phyloP scores from a whole-genome alignment of 495 filamentous ascomycete species.

The Xylaria venustula region DNA sequence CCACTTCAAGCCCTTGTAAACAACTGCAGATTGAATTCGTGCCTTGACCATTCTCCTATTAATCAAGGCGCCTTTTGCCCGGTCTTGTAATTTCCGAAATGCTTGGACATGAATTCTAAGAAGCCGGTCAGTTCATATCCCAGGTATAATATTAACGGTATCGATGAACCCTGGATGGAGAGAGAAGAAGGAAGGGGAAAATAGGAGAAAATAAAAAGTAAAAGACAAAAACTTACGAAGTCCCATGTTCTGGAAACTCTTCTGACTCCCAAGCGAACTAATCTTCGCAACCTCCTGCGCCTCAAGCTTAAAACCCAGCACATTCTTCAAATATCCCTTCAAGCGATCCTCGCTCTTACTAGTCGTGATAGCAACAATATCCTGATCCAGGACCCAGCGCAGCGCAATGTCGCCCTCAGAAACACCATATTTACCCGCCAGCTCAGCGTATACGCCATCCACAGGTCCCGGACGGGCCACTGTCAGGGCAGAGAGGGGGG shows the following conservation, averaged over 20 bases:
- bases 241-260: slow-evolving; percentile 42
- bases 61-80: not conserved
- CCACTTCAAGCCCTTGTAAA: too few relatives aligned
- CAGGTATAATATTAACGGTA: too few relatives aligned
- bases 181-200: too few relatives aligned
- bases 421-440: slow-evolving; percentile 78
- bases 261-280: slow-evolving; percentile 55
- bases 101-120: not conserved
- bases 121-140: not conserved
- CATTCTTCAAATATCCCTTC: slow-evolving; percentile 56
- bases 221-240: not conserved
- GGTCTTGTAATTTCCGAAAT: slow-evolving; percentile 3
- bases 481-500: slow-evolving; percentile 62
- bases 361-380: slow-evolving; percentile 71
- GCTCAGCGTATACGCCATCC: slow-evolving; percentile 55
- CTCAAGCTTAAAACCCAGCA: slow-evolving; percentile 67
- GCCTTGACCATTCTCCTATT: not conserved
- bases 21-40: too few relatives aligned
- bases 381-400: slow-evolving; percentile 79
- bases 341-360: slow-evolving; percentile 70
- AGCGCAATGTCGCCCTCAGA: slow-evolving; percentile 64
- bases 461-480: slow-evolving; percentile 62
- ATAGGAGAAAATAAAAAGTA: too few relatives aligned
- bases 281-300: slow-evolving; percentile 69
- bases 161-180: too few relatives aligned